Evolutionary conservation across 768 basidiomycete species (phyloP).

Genomic region (Boletus vinaceobasis): DNA sequence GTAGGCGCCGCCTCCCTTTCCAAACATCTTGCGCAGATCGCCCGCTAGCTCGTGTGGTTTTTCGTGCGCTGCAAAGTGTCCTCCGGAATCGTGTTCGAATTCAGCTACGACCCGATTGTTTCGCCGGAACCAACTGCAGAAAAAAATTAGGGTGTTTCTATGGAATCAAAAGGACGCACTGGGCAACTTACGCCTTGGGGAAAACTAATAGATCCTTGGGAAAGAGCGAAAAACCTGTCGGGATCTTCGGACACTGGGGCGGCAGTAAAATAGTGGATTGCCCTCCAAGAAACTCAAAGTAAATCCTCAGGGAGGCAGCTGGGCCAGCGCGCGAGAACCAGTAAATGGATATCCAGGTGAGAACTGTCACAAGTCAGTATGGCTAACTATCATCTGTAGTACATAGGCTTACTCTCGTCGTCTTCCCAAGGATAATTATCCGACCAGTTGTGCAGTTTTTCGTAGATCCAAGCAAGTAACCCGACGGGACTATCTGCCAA

Average conservation of each 20-base stretch:
- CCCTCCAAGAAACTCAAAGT: conserved; percentile 42
- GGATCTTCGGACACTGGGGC: conserved; percentile 27
- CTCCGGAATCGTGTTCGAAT: conserved; percentile 46
- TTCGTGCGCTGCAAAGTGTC: conserved; percentile 60
- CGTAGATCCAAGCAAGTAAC: conserved; percentile 52
- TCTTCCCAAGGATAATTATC: conserved; percentile 56
- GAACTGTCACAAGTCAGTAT: conserved; percentile 33
- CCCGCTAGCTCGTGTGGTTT: conserved; percentile 44
- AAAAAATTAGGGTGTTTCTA: background rate
- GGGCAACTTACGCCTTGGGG: conserved; percentile 36
- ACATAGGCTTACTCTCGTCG: conserved; percentile 44
- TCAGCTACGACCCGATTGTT: conserved; percentile 45
- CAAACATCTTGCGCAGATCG: conserved; percentile 58
- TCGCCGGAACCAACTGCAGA: conserved; percentile 41
- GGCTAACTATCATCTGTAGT: background rate
- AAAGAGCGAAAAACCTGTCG: conserved; percentile 50
- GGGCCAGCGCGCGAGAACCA: conserved; percentile 60
- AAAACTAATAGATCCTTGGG: conserved; percentile 44
- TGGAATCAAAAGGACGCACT: background rate
- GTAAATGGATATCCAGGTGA: conserved; percentile 60
- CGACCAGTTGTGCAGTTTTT: conserved; percentile 47
- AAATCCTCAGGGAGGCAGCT: conserved; percentile 54
- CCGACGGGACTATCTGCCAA: conserved; percentile 58
- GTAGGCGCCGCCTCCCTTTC: conserved; percentile 47
- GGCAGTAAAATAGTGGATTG: background rate